Percentiles rank a stretch among this genome's conserved stretches.
These are phyloP conservation scores for Vigna trinervia DNA, from an alignment of 306 rosid genomes.

Conservation along the genomic window DNA sequence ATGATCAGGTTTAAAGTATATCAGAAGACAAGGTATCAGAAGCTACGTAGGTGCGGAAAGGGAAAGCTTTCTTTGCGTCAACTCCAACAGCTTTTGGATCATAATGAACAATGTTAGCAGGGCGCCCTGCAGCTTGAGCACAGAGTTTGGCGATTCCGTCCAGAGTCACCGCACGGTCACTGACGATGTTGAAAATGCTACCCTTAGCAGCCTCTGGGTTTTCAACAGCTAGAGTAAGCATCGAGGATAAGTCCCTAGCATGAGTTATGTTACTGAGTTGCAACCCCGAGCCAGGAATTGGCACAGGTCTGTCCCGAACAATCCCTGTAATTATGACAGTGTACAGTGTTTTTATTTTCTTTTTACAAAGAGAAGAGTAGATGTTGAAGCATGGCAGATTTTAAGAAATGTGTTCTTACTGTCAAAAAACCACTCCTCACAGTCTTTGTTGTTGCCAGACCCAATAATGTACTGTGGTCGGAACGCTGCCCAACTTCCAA, in stretches of 20 bases:
- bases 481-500: conserved; percentile 73
- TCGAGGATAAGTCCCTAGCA: conserved; percentile 83
- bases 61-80: conserved; percentile 95
- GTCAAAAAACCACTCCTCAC: conserved; percentile 97
- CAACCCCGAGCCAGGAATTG: conserved; percentile 89
- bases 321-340: conserved; percentile 61
- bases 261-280: conserved; percentile 88
- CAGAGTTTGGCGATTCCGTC: conserved; percentile 90
- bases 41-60: conserved; percentile 80
- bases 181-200: conserved; percentile 77
- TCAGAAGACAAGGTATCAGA: conserved; percentile 14
- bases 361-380: not conserved
- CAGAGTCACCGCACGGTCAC: conserved; percentile 88
- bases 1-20: not conserved
- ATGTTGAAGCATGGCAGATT: conserved; percentile 10
- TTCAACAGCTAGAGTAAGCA: conserved; percentile 87
- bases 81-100: conserved; percentile 87
- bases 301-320: conserved; percentile 87
- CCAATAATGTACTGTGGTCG: conserved; percentile 94
- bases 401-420: conserved; percentile 54
- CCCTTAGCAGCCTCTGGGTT: conserved; percentile 73
- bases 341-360: not conserved
- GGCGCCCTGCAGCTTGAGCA: conserved; percentile 88
- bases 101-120: conserved; percentile 77
- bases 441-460: conserved; percentile 97